These are phyloP conservation scores for Neonectria hederae DNA, from an alignment of 2,329 filamentous ascomycete species.

Conservation along the genomic window DNA sequence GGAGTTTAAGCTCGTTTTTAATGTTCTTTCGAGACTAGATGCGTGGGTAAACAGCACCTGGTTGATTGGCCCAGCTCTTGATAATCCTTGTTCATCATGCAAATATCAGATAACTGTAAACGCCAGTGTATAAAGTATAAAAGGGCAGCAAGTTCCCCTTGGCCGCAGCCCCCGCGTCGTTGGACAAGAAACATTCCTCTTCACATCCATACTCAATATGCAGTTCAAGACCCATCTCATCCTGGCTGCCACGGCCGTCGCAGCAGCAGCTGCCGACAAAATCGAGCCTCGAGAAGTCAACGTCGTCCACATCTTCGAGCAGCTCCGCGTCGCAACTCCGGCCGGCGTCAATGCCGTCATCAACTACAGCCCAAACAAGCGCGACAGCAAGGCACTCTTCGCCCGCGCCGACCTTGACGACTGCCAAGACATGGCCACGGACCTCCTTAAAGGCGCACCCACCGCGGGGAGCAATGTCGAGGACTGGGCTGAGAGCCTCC, in stretches of 20 bases:
- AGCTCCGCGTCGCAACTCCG: not conserved
- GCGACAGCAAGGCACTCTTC: not conserved
- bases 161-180: too few species aligned
- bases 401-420: not conserved
- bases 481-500: not conserved
- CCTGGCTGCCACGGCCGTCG: not conserved
- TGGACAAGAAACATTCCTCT: not conserved
- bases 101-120: too few species aligned
- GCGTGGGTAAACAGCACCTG: too few species aligned
- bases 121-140: too few species aligned
- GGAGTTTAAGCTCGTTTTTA: too few species aligned
- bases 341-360: not conserved
- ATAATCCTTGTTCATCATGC: too few species aligned
- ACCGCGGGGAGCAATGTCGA: not conserved
- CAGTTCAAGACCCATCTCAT: slow-evolving; percentile 6
- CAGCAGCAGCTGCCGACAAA: not conserved
- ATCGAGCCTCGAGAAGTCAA: slow-evolving; percentile 3
- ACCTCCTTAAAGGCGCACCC: not conserved
- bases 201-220: not conserved
- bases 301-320: not conserved
- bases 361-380: slow-evolving; percentile 9
- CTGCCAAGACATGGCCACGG: not conserved
- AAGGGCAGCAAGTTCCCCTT: too few species aligned
- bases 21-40: too few species aligned
- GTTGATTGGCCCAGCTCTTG: too few species aligned